A percentile compares a stretch with the other conserved stretches of the same genome.
Conservation (phyloP, 768 basidiomycete genomes). For the Fomitopsis serialis region DNA sequence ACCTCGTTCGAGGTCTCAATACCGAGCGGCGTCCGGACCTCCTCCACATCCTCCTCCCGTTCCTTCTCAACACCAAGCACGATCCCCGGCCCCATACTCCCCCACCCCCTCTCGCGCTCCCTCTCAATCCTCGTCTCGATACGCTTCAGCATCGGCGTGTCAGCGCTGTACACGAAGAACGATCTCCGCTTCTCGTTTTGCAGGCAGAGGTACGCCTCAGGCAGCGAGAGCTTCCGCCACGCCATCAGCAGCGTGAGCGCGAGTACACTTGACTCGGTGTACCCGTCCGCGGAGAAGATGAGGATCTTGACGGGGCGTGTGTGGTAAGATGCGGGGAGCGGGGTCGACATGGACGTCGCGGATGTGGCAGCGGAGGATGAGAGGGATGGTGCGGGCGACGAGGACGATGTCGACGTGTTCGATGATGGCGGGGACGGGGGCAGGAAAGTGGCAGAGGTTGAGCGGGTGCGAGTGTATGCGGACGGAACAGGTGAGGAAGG, state of each 20-base stretch:
- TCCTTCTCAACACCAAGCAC: neutral
- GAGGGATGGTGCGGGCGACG: constrained; percentile 12
- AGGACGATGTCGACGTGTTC: neutral
- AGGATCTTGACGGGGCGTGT: constrained; percentile 68
- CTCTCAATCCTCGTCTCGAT: constrained; percentile 52
- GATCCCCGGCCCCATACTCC: neutral
- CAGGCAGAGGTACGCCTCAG: constrained; percentile 89
- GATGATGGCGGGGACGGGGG: constrained; percentile 9
- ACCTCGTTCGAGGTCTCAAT: neutral
- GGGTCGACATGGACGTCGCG: constrained; percentile 1
- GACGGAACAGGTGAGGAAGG: constrained; percentile 8
- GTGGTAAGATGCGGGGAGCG: constrained; percentile 23
- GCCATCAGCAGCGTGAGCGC: constrained; percentile 87
- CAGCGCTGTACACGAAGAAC: constrained; percentile 89
- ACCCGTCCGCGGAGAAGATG: constrained; percentile 81
- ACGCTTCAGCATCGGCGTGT: constrained; percentile 65
- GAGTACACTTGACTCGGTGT: constrained; percentile 88
- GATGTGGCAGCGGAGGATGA: constrained; percentile 19
- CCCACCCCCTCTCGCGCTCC: constrained; percentile 15
- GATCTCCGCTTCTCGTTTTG: constrained; percentile 75
- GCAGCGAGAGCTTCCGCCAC: constrained; percentile 55
- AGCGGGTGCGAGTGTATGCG: constrained; percentile 21
- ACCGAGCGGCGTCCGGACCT: neutral
- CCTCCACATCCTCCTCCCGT: neutral
- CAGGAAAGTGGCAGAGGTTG: constrained; percentile 21